Percentiles rank a stretch among this genome's conserved stretches.
Conservation (phyloP, 2,329 filamentous ascomycete genomes). For the Verticillium zaregamsianum region DNA sequence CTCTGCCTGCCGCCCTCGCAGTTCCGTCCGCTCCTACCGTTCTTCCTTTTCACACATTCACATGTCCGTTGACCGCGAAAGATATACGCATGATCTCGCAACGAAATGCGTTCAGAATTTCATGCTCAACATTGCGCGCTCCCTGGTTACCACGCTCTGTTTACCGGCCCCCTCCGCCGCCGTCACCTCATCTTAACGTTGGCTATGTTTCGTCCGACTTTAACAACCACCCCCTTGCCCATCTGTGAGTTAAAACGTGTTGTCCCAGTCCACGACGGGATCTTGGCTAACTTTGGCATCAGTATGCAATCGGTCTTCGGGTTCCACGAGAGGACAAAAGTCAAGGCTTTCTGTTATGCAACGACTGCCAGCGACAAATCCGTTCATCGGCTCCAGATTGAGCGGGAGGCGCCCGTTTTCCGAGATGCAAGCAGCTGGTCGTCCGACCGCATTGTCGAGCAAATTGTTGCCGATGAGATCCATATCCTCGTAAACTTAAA, state of each 20-base stretch:
- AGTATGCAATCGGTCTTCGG: constrained; percentile 98
- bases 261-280: not conserved
- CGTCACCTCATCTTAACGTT: constrained; percentile 78
- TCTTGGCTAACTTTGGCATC: constrained; percentile 5
- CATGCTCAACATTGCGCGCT: constrained; percentile 79
- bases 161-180: constrained; percentile 80
- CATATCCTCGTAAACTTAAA: constrained; percentile 98
- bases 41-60: constrained; percentile 96
- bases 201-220: constrained; percentile 98
- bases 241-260: constrained; percentile 53
- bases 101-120: constrained; percentile 88
- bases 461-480: constrained; percentile 83
- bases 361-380: constrained; percentile 90
- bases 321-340: constrained; percentile 68
- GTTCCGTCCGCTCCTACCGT: constrained; percentile 90
- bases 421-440: constrained; percentile 84
- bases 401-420: constrained; percentile 87
- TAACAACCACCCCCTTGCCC: constrained; percentile 95
- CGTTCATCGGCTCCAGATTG: constrained; percentile 85
- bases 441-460: constrained; percentile 75
- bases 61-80: constrained; percentile 84
- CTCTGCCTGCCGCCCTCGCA: constrained; percentile 66
- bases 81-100: constrained; percentile 94
- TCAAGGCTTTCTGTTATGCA: constrained; percentile 90
- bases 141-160: constrained; percentile 82